Percentiles rank a stretch among this genome's conserved stretches.
phyloP scores from a whole-genome alignment of 352 stramenopile genomes.

The Pythium phragmitis region DNA sequence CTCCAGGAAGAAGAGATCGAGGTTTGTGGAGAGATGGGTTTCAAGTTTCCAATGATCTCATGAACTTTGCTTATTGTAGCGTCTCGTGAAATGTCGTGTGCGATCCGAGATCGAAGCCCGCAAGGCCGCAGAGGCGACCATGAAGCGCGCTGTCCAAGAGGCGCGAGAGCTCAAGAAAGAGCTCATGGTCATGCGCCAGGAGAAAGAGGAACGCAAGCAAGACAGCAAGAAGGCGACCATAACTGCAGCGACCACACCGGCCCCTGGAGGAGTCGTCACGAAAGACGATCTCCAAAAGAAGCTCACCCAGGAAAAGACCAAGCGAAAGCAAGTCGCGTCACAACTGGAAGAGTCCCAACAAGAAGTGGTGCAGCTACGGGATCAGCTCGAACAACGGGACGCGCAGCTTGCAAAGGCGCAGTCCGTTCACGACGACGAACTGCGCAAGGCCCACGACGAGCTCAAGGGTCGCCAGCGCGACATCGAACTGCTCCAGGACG shows the following conservation, averaged over 20 bases:
- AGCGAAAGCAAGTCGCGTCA: conserved; percentile 13
- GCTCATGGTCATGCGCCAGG: conserved; percentile 66
- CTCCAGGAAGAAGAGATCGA: conserved; percentile 64
- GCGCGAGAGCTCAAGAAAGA: conserved; percentile 76
- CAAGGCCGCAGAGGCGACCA: conserved; percentile 67
- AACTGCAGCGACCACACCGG: conserved; percentile 22
- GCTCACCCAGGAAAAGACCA: conserved; percentile 31
- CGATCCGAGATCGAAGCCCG: conserved; percentile 72
- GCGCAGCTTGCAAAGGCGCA: conserved; percentile 20
- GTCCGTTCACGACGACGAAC: conserved; percentile 7
- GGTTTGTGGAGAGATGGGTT: conserved; percentile 20
- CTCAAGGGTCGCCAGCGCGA: conserved; percentile 19
- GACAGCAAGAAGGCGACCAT: conserved; percentile 21
- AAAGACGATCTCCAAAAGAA: conserved; percentile 40
- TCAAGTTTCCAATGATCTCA: not conserved
- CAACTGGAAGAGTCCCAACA: conserved; percentile 13
- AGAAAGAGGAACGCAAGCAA: conserved; percentile 58
- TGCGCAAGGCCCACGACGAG: conserved; percentile 16
- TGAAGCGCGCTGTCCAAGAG: conserved; percentile 74
- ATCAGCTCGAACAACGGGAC: conserved; percentile 10
- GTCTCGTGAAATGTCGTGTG: conserved; percentile 74
- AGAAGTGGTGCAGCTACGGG: conserved; percentile 4
- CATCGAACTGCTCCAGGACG: conserved; percentile 30
- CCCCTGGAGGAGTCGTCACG: conserved; percentile 13
- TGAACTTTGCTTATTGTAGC: conserved; percentile 25